Evolutionary conservation across 768 basidiomycete genomes (phyloP).

Genomic region (Leccinum ochraceum): DNA sequence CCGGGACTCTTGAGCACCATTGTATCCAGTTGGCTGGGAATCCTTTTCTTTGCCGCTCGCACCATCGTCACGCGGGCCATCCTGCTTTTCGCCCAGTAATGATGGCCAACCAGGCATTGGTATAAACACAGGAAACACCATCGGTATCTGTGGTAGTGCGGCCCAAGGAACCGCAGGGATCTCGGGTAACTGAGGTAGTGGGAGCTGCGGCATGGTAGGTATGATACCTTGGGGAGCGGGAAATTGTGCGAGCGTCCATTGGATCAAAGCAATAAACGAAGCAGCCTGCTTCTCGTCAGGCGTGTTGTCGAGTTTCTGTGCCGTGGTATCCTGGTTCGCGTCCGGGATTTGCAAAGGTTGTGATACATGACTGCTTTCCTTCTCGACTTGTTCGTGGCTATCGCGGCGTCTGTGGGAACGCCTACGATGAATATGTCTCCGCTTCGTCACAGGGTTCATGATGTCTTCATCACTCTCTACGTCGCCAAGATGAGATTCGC

Average conservation of each 20-base stretch:
- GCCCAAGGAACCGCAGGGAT: slow-evolving; percentile 66
- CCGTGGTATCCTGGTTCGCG: slow-evolving; percentile 24
- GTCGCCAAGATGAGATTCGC: slow-evolving; percentile 69
- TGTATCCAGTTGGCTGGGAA: slow-evolving; percentile 39
- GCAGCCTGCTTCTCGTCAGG: slow-evolving; percentile 42
- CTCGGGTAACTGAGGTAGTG: slow-evolving; percentile 61
- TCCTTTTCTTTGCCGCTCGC: slow-evolving; percentile 36
- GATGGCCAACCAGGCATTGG: slow-evolving; percentile 67
- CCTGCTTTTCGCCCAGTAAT: slow-evolving; percentile 54
- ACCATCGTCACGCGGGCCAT: slow-evolving; percentile 31
- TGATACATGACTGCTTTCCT: neutral
- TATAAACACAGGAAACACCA: slow-evolving; percentile 80
- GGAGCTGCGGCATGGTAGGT: slow-evolving; percentile 49
- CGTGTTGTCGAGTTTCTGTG: slow-evolving; percentile 16
- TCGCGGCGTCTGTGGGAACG: slow-evolving; percentile 19
- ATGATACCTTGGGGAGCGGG: slow-evolving; percentile 60
- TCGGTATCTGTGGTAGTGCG: slow-evolving; percentile 63
- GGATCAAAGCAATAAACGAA: slow-evolving; percentile 68
- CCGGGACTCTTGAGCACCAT: slow-evolving; percentile 62
- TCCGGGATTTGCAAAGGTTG: slow-evolving; percentile 5
- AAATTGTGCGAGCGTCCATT: slow-evolving; percentile 66
- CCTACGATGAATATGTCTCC: slow-evolving; percentile 38
- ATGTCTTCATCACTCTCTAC: slow-evolving; percentile 64
- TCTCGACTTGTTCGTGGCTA: slow-evolving; percentile 14
- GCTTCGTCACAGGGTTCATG: slow-evolving; percentile 32